Evolutionary conservation across 805 yeast genomes (phyloP), one percentile per base, ranked within the genome.

Genomic region (Danielia reshetovae): DNA sequence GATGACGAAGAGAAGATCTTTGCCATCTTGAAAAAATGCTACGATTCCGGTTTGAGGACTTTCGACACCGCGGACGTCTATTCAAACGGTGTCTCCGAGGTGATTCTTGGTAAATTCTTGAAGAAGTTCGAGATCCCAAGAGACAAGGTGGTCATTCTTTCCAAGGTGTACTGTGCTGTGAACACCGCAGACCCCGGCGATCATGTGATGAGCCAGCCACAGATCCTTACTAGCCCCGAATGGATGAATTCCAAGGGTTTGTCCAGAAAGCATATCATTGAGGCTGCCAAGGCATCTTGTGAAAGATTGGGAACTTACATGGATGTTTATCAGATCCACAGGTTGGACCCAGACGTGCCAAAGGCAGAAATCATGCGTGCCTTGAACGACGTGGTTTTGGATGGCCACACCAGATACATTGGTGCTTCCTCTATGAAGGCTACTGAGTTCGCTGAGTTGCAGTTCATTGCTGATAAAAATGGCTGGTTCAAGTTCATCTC

Each of bases 341-440:
- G 84, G 38, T 53, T 65, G 32, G 84, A 79, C 51, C 49, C 46
- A 17, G 48, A 57, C 3, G 65, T 72, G 4, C 75, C 79, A 18
- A 62, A 66, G 36, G 65, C 65, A 32, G 84, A 79, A 46, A 70
- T 66, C 19, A 76, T 78, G 80, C 68, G 57, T 46, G 72, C 82
- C 0, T 58, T 78, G 48, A 70, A 79, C 49, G 76, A 71, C 41
- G 62, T 72, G 12, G 72, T 75, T 15, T 59, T 62, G 24, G 36
- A 46, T 23, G 81, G 81, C 11, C 49, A 57, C 17, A 64, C 65
- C 4, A 60, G 81, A 32, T 79, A 79, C 51, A 66, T 79, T 39
- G 85, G 85, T 10, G 83, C 84, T 2, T 77, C 82, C 1, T 57
- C 79, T 1, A 78, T 79, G 84, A 61, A 62, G 43, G 70, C 79